Conservation (phyloP, 495 filamentous ascomycete genomes). For the Umbilicaria muhlenbergii region DNA sequence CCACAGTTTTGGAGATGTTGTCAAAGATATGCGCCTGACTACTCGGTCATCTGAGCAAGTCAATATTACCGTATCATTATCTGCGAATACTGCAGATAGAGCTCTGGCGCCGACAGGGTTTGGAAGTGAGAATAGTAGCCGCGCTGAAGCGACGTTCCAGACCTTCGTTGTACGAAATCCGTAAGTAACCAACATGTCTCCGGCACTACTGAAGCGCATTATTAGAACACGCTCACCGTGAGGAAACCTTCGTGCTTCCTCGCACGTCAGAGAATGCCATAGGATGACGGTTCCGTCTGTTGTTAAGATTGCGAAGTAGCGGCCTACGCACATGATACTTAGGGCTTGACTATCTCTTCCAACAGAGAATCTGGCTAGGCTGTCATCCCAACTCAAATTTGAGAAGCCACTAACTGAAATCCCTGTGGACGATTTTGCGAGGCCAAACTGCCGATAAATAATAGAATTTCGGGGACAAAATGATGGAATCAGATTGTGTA, state of each 20-base stretch:
- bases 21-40: neutral
- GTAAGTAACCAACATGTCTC: neutral
- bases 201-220: neutral
- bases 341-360: neutral
- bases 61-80: neutral
- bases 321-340: neutral
- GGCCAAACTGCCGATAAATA: slow-evolving; percentile 12
- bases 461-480: slow-evolving; percentile 19
- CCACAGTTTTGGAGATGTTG: neutral
- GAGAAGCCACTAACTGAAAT: slow-evolving; percentile 7
- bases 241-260: neutral
- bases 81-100: neutral
- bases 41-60: neutral
- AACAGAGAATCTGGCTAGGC: slow-evolving; percentile 11
- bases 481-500: slow-evolving; percentile 22
- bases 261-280: slow-evolving; percentile 3
- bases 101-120: neutral
- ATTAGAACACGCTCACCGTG: neutral
- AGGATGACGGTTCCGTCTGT: neutral
- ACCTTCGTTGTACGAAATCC: neutral
- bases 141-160: neutral
- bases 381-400: slow-evolving; percentile 12
- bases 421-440: too few relatives aligned
- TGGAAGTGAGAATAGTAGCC: neutral
- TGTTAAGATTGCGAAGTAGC: slow-evolving; percentile 2